Percentiles rank a stretch among this genome's conserved stretches.
Conservation (phyloP, 768 basidiomycete genomes). For the Hygrocybe coccinea region DNA sequence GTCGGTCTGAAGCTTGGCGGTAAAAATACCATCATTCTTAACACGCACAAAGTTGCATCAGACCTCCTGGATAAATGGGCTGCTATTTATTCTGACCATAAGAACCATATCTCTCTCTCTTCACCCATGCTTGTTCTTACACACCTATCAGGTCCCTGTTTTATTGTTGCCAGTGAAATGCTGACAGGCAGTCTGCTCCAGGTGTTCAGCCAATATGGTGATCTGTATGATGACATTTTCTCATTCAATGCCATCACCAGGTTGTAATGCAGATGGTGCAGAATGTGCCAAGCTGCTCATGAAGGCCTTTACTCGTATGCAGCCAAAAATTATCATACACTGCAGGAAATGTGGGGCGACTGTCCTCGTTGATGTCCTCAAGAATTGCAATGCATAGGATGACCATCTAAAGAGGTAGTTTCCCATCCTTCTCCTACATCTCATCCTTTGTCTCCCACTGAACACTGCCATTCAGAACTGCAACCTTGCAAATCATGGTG, state of each 20-base stretch:
- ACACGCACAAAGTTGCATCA: constrained; percentile 25
- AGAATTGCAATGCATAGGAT: constrained; percentile 18
- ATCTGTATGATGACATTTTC: constrained; percentile 7
- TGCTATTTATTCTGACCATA: constrained; percentile 24
- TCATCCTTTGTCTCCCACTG: background rate
- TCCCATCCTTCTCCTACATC: background rate
- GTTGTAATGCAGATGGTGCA: constrained; percentile 23
- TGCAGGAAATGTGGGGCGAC: constrained; percentile 11
- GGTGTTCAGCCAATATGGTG: constrained; percentile 14
- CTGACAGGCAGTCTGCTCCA: constrained; percentile 26
- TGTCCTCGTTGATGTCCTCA: constrained; percentile 2
- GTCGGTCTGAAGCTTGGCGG: constrained; percentile 18
- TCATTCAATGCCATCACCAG: background rate
- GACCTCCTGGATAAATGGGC: constrained; percentile 33
- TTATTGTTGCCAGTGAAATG: constrained; percentile 26
- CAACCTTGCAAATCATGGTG: constrained; percentile 9
- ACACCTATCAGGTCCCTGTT: no score
- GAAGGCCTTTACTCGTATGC: constrained; percentile 15
- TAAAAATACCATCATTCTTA: constrained; percentile 24
- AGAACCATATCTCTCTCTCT: no score
- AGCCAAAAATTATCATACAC: constrained; percentile 4
- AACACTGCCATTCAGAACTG: constrained; percentile 7
- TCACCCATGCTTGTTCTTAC: no score
- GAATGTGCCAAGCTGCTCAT: constrained; percentile 26
- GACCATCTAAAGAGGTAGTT: constrained; percentile 18